Percentiles rank a stretch among this genome's conserved stretches.
These are phyloP conservation scores for Apiotrichum siamense DNA, from an alignment of 1,284 basidiomycete genomes.

Conservation along the genomic window DNA sequence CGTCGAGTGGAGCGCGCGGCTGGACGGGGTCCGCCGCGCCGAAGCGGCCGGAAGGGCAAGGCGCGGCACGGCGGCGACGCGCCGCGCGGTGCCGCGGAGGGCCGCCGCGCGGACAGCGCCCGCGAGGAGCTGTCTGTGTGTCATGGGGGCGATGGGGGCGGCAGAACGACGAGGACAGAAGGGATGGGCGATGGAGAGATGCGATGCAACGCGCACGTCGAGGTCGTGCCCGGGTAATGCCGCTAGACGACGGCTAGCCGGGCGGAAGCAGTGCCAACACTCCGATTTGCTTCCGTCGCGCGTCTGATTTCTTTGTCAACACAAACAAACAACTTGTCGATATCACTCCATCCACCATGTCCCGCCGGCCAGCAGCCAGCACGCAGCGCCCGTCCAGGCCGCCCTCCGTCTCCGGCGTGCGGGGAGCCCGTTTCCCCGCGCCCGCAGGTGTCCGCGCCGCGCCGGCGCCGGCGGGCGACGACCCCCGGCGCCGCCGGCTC, in stretches of 20 bases:
- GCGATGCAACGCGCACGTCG: no score
- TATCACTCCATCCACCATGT: conserved; percentile 22
- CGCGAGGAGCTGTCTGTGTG: conserved; percentile 5
- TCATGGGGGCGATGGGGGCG: not conserved
- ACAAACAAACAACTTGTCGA: conserved; percentile 21
- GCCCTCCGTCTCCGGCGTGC: conserved; percentile 8
- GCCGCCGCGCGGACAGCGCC: not conserved
- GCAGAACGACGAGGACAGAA: not conserved
- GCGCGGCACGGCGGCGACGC: not conserved
- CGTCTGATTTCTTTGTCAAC: conserved; percentile 2
- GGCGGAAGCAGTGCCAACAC: not conserved
- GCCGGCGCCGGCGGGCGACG: not conserved
- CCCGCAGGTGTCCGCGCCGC: not conserved
- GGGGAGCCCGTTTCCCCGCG: not conserved
- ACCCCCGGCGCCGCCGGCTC: not conserved
- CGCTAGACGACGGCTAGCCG: not conserved
- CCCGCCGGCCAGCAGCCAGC: conserved; percentile 20
- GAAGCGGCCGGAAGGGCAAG: not conserved
- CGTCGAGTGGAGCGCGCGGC: conserved; percentile 1
- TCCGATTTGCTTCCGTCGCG: no score
- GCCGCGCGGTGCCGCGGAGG: no score
- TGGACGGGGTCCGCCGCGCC: not conserved
- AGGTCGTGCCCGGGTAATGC: no score
- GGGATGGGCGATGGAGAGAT: no score
- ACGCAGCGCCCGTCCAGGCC: conserved; percentile 17